Evolutionary conservation across 1,284 basidiomycete genomes (phyloP), one percentile per base, ranked within the genome.

Genomic region (Apiotrichum sp.): DNA sequence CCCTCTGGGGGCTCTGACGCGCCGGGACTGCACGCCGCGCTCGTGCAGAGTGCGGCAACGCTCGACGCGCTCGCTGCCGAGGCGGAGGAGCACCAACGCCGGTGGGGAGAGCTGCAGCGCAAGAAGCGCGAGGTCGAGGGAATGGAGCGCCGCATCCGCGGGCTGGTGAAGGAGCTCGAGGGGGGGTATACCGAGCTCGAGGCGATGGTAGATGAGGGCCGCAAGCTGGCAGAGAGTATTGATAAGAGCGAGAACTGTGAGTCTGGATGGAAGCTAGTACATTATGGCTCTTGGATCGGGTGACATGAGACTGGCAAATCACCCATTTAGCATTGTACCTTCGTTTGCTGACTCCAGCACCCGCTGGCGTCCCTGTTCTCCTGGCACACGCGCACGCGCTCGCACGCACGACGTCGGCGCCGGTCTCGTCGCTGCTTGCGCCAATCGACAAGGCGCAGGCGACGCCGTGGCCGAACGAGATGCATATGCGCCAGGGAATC

Each of bases 381-480:
- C 57, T 74, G 2, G 58, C 72, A 0, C 69, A 70, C 39, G 69
- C 73, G 1, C 67, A 66, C 32, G 59, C 66, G 14, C 59, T 75
- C 8, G 57, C 70, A 1, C 56, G 59, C 40, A 65, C 67, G 33
- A 69, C 73, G 7, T 67, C 64, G 3, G 71, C 71, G 14, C 72
- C 72, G 0, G 58, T 72, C 13, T 67, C 67, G 2, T 50, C 50
- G 22, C 53, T 67, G 1, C 61, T 70, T 33, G 50, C 62, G 9
- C 54, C 57, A 3, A 48, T 64, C 8, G 67, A 70, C 50, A 65
- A 62, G 48, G 61, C 63, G 5, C 62, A 67, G 46, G 65, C 62
- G 32, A 53, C 57, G 6, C 73, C 73, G 7, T 75, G 69, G 68
- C 73, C 73, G 0, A 69, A 63, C 14, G 73, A 75, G 56, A 62